A percentile compares a stretch with the other conserved stretches of the same genome.
These are phyloP conservation scores for Tetrahymena malaccensis DNA, from an alignment of 73 alveolate species.

Conservation along the genomic window DNA sequence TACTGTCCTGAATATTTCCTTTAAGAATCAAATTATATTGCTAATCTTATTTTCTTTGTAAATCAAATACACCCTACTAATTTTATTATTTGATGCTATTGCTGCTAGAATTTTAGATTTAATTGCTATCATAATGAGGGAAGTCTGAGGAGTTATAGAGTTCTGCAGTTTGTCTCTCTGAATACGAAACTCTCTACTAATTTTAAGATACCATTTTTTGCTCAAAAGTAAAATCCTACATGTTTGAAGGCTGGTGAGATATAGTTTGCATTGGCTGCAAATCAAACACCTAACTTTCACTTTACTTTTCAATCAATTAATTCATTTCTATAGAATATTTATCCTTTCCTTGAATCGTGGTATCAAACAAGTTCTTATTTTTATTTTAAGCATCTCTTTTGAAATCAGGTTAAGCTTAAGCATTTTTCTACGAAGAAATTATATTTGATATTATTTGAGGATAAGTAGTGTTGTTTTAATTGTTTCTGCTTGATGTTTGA, in stretches of 20 bases:
- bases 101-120: too few species aligned
- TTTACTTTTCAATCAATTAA: background rate
- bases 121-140: background rate
- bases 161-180: background rate
- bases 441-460: background rate
- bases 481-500: background rate
- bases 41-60: background rate
- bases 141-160: background rate
- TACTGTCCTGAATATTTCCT: background rate
- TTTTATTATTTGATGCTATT: too few species aligned
- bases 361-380: background rate
- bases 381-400: background rate
- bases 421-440: background rate
- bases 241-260: background rate
- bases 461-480: background rate
- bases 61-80: background rate
- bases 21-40: background rate
- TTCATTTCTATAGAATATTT: background rate
- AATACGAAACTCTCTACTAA: background rate
- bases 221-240: background rate
- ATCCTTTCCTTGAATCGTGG: background rate
- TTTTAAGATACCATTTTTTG: background rate
- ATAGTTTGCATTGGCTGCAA: background rate
- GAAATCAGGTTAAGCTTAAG: background rate
- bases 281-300: background rate